phyloP scores from a whole-genome alignment of 192 early-diverging fungal genomes.

The Backusella luteola region DNA sequence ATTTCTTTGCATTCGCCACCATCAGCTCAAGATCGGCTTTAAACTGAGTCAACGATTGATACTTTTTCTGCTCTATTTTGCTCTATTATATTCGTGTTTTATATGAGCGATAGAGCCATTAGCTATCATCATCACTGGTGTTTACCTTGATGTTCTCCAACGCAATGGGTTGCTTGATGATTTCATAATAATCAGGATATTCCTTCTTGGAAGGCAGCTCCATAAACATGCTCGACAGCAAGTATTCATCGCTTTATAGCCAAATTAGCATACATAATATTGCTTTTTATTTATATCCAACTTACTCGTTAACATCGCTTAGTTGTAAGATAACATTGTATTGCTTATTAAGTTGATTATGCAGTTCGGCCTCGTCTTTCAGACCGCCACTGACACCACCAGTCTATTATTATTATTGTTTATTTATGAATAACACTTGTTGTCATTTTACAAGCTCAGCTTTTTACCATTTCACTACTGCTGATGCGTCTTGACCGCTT shows the following conservation, averaged over 20 bases:
- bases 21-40: slow-evolving; percentile 47
- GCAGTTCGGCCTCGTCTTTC: background rate
- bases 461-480: background rate
- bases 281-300: background rate
- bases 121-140: too few relatives aligned
- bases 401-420: background rate
- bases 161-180: slow-evolving; percentile 59
- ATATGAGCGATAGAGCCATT: too few relatives aligned
- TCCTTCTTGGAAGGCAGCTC: slow-evolving; percentile 39
- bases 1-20: slow-evolving; percentile 52
- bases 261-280: background rate
- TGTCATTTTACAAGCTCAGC: too few relatives aligned
- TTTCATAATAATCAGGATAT: slow-evolving; percentile 47
- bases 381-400: background rate
- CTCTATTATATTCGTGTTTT: slow-evolving; percentile 1
- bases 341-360: background rate
- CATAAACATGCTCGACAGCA: slow-evolving; percentile 34
- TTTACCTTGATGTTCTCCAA: slow-evolving; percentile 48
- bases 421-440: background rate
- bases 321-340: slow-evolving; percentile 13
- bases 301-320: slow-evolving; percentile 28
- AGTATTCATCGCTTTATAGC: slow-evolving; percentile 27
- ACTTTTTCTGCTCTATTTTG: slow-evolving; percentile 32
- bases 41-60: slow-evolving; percentile 26
- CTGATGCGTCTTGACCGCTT: slow-evolving; percentile 17